Evolutionary conservation across 2,329 filamentous ascomycete genomes (phyloP), one percentile per base, ranked within the genome.

Genomic region (Colletotrichum sp.): DNA sequence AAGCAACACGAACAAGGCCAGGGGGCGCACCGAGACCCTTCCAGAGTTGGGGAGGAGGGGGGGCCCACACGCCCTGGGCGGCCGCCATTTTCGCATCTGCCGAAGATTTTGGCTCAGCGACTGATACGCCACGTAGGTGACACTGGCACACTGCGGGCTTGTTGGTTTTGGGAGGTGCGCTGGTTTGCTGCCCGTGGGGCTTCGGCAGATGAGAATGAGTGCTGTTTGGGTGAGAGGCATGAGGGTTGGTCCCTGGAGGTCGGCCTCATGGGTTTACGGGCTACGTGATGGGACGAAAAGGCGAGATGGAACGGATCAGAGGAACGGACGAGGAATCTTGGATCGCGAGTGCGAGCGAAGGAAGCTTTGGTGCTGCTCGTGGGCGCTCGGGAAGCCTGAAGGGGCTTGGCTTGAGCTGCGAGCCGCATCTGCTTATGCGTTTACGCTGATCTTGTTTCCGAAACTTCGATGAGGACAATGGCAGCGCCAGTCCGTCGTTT

Each of bases 211-310:
- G 73, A 21, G 30, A 55, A 30, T 32, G 66, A 36, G 64, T 52
- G 32, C 32, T 57, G n/a, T 21, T 30, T 57, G 32, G 69, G 26
- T 28, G 30, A 26, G 14, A 6, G 6, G 34, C 13, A 26, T 14
- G 52, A 75, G 70, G 73, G 73, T 48, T 72, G n/a, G 63, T 72
- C 72, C 72, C 63, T 72, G 69, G 32, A 75, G 34, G 36, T 43
- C 32, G 64, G 18, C 21, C 21, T 48, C 39, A 59, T 57, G 52
- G 30, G 43, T 55, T 52, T 26, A 32, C 34, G 67, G 55, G 32
- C 28, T 13, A 9, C 63, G 6, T 52, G 16, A 66, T 52, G 63
- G 63, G 63, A 66, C 32, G 21, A 16, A n/a, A 52, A 52, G 43
- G 28, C 16, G 28, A 48, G 26, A 59, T 34, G 39, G 34, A 48